Base-by-base conservation (phyloP, 2,329 filamentous ascomycete genomes). In the Pseudocercospora macadamiae region DNA sequence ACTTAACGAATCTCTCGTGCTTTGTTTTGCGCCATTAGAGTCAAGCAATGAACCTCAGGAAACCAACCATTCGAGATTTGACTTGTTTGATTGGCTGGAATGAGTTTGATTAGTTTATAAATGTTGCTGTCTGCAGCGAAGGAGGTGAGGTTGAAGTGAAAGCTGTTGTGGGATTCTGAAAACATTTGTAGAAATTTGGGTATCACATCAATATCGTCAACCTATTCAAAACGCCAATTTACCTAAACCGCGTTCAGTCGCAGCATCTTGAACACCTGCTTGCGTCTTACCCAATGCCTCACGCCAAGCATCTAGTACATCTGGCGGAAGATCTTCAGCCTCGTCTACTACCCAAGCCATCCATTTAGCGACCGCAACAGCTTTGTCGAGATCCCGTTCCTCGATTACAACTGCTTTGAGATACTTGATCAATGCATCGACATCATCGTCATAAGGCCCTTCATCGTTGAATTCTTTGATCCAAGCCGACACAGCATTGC, bases 371-470 rank as follows among this genome's bases (percentile, higher is more conserved):
- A 95, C 75, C 10, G 83, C 83, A 1, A 85, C 81, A 1, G 85
- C 90, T 74, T 96, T 96, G 4, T 83, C 82, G 75, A 95, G 81
- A 71, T 97, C 88, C 58, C 83, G 80, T 74, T 97, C 95, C 57
- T 93, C 87, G 4, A 65, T 26, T 0, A 96, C 82, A 0, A 97
- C 90, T 23, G 82, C 83, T 4, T 73, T 79, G 26, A 97, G 74
- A 73, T 96, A 97, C 68, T 80, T 83, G 54, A 82, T 84, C 60
- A 97, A 79, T 34, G 93, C 86, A 37, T 82, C 82, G 0, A 93
- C 87, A 74, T 99, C 95, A 57, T 89, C 86, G 0, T 76, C 76
- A 73, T 95, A 92, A 1, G 95, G 95, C 0, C 90, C 91, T 2
- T 93, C 88, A 4, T 80, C 80, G 32, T 74, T 78, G 61, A 93